These are phyloP conservation scores for Candida peoriensis DNA, from an alignment of 805 yeast genomes.

Conservation along the genomic window DNA sequence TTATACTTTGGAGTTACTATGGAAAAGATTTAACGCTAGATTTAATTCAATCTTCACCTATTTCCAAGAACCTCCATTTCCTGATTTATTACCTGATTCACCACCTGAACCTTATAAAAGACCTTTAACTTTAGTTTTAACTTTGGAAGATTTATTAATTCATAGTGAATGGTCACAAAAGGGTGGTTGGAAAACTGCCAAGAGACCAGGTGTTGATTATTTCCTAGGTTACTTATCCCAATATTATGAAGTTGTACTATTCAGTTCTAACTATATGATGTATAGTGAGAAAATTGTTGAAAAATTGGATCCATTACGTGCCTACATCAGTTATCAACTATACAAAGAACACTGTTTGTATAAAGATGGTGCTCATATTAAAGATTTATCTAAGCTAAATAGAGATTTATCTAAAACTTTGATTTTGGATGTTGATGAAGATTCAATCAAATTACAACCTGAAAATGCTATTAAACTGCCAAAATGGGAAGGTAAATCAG, in stretches of 20 bases:
- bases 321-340: conserved; percentile 79
- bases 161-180: conserved; percentile 91
- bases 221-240: conserved; percentile 91
- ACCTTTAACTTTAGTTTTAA: conserved; percentile 84
- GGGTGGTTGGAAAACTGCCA: conserved; percentile 97
- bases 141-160: conserved; percentile 83
- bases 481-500: conserved; percentile 84
- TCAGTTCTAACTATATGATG: conserved; percentile 80
- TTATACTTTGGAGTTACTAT: conserved; percentile 57
- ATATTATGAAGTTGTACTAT: conserved; percentile 92
- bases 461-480: conserved; percentile 86
- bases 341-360: conserved; percentile 85
- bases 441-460: conserved; percentile 75
- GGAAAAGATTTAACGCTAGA: conserved; percentile 66
- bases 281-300: conserved; percentile 79
- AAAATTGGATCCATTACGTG: conserved; percentile 90
- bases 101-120: conserved; percentile 91
- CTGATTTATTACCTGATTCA: conserved; percentile 84
- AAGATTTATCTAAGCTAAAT: conserved; percentile 85
- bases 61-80: conserved; percentile 91
- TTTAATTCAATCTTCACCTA: conserved; percentile 69
- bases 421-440: conserved; percentile 72
- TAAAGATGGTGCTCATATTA: conserved; percentile 82
- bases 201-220: conserved; percentile 98
- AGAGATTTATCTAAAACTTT: conserved; percentile 83